These are phyloP conservation scores for Salix exigua DNA, from an alignment of 345 rosid genomes.

Conservation along the genomic window DNA sequence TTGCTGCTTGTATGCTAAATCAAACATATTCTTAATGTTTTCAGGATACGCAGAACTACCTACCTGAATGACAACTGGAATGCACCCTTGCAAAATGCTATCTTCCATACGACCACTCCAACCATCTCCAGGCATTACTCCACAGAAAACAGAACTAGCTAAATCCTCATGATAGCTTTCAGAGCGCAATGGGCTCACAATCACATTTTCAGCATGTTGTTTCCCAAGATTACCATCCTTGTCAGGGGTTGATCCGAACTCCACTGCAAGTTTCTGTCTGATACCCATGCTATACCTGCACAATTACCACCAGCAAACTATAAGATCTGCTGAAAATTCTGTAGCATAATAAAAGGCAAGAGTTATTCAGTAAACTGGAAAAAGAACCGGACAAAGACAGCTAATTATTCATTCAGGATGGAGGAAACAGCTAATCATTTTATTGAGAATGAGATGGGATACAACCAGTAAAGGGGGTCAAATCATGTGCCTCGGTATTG, in stretches of 20 bases:
- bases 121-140: slow-evolving; percentile 97
- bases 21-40: neutral
- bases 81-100: slow-evolving; percentile 91
- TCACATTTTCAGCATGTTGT: slow-evolving; percentile 72
- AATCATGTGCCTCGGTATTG: neutral
- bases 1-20: neutral
- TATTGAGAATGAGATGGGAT: neutral
- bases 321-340: neutral
- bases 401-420: too few relatives aligned
- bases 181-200: slow-evolving; percentile 64
- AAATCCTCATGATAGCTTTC: slow-evolving; percentile 60
- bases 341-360: neutral
- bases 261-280: slow-evolving; percentile 81
- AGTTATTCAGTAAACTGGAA: neutral
- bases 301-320: neutral
- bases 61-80: slow-evolving; percentile 97
- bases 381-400: neutral
- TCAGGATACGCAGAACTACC: neutral
- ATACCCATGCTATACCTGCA: slow-evolving; percentile 98
- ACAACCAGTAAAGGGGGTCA: neutral
- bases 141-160: slow-evolving; percentile 84
- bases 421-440: too few relatives aligned
- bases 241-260: slow-evolving; percentile 92
- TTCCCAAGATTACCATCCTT: slow-evolving; percentile 90
- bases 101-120: slow-evolving; percentile 99